phyloP scores from a whole-genome alignment of 495 filamentous ascomycete genomes.

The Lepraria neglecta region DNA sequence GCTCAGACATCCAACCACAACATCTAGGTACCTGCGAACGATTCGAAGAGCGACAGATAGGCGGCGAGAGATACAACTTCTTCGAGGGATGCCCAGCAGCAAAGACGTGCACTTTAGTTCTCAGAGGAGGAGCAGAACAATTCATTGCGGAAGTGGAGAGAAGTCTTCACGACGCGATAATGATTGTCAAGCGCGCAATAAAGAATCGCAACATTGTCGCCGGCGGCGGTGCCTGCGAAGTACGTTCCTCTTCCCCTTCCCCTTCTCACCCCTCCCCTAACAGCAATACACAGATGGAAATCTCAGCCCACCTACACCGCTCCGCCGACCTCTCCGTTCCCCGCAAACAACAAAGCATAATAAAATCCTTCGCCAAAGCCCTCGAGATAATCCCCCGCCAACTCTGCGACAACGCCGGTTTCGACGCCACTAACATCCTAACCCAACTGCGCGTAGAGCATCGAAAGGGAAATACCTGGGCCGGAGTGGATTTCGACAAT shows the following conservation, averaged over 20 bases:
- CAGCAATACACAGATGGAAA: conserved; percentile 59
- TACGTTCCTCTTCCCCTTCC: conserved; percentile 11
- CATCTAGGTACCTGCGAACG: conserved; percentile 85
- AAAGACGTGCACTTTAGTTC: conserved; percentile 92
- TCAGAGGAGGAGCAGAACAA: conserved; percentile 94
- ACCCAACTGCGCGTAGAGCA: conserved; percentile 94
- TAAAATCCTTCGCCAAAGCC: conserved; percentile 96
- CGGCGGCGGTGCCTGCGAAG: conserved; percentile 83
- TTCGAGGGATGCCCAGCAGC: conserved; percentile 92
- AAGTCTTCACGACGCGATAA: conserved; percentile 95
- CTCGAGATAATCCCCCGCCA: conserved; percentile 95
- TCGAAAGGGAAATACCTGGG: conserved; percentile 82
- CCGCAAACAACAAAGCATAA: conserved; percentile 92
- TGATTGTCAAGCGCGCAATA: conserved; percentile 97
- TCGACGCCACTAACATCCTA: conserved; percentile 95
- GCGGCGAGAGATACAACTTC: conserved; percentile 95
- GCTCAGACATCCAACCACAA: conserved; percentile 84
- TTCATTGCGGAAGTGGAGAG: conserved; percentile 98
- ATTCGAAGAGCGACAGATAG: conserved; percentile 96
- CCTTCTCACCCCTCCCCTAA: not conserved
- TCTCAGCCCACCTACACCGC: conserved; percentile 84
- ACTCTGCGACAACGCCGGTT: conserved; percentile 95
- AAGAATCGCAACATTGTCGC: conserved; percentile 91
- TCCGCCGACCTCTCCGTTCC: conserved; percentile 88
- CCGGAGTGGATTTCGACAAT: conserved; percentile 88